phyloP scores from a whole-genome alignment of 495 filamentous ascomycete species.

The Oidiodendron maius region DNA sequence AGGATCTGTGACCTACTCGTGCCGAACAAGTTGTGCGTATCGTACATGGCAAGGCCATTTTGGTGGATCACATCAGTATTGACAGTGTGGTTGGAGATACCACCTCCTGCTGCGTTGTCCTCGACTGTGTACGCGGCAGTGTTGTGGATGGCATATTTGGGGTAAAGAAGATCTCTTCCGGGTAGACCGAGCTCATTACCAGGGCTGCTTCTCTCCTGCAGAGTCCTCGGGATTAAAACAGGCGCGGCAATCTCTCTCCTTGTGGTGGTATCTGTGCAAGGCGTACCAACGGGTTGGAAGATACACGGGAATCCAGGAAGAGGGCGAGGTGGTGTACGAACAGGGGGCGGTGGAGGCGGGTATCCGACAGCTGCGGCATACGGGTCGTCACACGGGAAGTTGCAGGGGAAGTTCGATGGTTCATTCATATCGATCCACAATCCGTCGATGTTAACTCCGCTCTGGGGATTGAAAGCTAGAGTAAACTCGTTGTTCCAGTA shows the following conservation, averaged over 20 bases:
- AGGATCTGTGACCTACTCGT: slow-evolving; percentile 51
- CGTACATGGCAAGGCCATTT: slow-evolving; percentile 68
- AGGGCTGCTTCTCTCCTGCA: slow-evolving; percentile 7
- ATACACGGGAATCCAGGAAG: slow-evolving; percentile 67
- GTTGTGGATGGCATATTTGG: slow-evolving; percentile 73
- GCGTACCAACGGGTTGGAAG: slow-evolving; percentile 56
- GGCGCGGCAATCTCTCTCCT: slow-evolving; percentile 5
- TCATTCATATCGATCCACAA: slow-evolving; percentile 91
- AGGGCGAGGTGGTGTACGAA: slow-evolving; percentile 53
- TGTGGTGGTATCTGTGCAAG: slow-evolving; percentile 15
- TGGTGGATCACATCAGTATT: slow-evolving; percentile 69
- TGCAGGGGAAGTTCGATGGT: slow-evolving; percentile 54
- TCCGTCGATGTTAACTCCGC: slow-evolving; percentile 76
- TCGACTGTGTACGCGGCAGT: slow-evolving; percentile 39
- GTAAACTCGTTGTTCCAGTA: slow-evolving; percentile 75
- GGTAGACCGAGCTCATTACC: slow-evolving; percentile 50
- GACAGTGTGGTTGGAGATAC: slow-evolving; percentile 67
- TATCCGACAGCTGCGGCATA: slow-evolving; percentile 47
- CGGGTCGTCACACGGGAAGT: slow-evolving; percentile 61
- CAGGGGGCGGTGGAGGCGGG: slow-evolving; percentile 60
- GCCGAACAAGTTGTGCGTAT: slow-evolving; percentile 82
- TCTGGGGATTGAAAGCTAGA: slow-evolving; percentile 57
- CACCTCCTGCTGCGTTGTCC: slow-evolving; percentile 44
- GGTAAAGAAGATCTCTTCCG: slow-evolving; percentile 60
- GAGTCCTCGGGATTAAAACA: background rate